Conservation (phyloP, 495 filamentous ascomycete genomes). For the Cairneyella variabilis region DNA sequence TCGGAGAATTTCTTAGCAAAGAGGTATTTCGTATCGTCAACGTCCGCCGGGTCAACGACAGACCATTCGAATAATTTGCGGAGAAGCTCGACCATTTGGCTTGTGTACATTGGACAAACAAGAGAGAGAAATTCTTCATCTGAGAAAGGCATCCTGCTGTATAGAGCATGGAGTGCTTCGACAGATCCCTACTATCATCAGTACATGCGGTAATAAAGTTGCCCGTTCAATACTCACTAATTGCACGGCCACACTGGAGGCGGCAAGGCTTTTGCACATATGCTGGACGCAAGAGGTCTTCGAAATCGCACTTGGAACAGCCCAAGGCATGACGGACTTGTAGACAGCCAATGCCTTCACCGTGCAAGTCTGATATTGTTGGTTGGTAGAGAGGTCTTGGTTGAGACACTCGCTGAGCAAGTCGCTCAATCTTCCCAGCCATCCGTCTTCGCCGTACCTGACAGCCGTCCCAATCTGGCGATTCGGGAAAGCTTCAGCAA, state of each 20-base stretch:
- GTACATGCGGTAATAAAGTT: constrained; percentile 1
- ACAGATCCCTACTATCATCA: constrained; percentile 62
- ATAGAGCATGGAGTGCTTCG: constrained; percentile 79
- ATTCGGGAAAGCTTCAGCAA: constrained; percentile 68
- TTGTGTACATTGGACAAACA: constrained; percentile 72
- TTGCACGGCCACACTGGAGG: constrained; percentile 68
- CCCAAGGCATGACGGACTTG: constrained; percentile 76
- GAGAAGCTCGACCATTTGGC: constrained; percentile 66
- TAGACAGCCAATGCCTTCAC: constrained; percentile 72
- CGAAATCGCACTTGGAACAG: constrained; percentile 74
- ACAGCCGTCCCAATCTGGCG: constrained; percentile 57
- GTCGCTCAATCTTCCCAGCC: constrained; percentile 73
- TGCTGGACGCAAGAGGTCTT: constrained; percentile 64
- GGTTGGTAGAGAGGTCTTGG: constrained; percentile 55
- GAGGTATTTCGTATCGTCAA: constrained; percentile 87
- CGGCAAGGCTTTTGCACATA: constrained; percentile 71
- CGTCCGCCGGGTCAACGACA: constrained; percentile 67
- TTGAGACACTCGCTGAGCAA: constrained; percentile 71
- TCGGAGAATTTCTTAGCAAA: constrained; percentile 93
- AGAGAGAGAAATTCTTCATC: constrained; percentile 77
- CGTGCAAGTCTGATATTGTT: constrained; percentile 61
- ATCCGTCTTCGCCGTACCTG: constrained; percentile 77
- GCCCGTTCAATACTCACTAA: constrained; percentile 47
- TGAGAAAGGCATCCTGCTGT: constrained; percentile 66
- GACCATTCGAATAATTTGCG: constrained; percentile 80